Base-by-base conservation (phyloP, 176 grass and related monocot genomes). In the Calamus simplicifolius region DNA sequence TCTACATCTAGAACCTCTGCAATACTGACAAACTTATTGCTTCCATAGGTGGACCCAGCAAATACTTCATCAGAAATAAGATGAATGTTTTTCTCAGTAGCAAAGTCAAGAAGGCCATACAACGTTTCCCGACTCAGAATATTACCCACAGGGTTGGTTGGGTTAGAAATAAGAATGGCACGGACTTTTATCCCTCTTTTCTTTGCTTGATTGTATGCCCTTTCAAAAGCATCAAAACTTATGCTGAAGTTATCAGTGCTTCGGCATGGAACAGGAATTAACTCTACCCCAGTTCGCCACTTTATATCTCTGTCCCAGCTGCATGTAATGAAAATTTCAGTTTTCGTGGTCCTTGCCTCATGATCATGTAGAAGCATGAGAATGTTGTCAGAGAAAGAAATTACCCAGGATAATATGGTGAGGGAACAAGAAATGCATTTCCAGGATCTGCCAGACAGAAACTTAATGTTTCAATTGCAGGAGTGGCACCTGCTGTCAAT, bases 381-480 rank as follows among this genome's bases (percentile, higher is more conserved):
- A 35, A 10, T 35, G 17, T 12, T 7, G 23, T 28, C 2, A 63
- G 64, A 57, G 27, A 67, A 23, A 23, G 26, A 29, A 49, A 57
- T 58, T 80, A 98, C 93, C 93, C 93, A 52, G 93, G 93, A 57
- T 98, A 98, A 77, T 98, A 98, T 55, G 93, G 93, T 76, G 93
- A 98, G 35, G 93, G 93, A 58, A 92, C 93, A 70, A 98, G 87
- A 80, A 98, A 89, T 75, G 87, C 93, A 83, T 98, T 98, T 85
- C 93, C 87, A 50, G 73, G 66, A 73, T 98, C 93, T 82, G 87
- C 93, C 58, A 98, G n/a, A 76, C 87, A 92, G 67, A 92, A 98
- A 69, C 87, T 85, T 64, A 98, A 70, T 64, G 85, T 92, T 81
- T 98, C 93, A 58, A 92, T 76, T 52, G 93, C 88, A 79, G 93